phyloP scores from a whole-genome alignment of 23 red algal genomes.

The Chondrus crispus region DNA sequence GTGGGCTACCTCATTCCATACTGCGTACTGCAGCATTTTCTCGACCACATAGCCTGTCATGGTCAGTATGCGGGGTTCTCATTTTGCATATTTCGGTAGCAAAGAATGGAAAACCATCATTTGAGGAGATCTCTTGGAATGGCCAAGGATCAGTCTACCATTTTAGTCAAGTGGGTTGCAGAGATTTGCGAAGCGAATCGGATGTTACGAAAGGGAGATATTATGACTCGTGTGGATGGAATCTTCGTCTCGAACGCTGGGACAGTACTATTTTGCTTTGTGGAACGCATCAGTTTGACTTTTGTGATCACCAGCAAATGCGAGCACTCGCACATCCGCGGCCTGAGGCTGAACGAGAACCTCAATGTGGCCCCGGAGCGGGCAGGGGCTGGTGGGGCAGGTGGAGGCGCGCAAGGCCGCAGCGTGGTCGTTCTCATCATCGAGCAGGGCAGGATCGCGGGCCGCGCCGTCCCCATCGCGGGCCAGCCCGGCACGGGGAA shows the following conservation, averaged over 20 bases:
- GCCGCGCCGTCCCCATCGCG: slow-evolving; percentile 83
- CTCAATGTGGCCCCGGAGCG: slow-evolving; percentile 18
- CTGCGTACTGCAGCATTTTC: slow-evolving; percentile 88
- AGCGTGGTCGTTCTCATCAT: slow-evolving; percentile 83
- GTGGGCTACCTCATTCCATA: slow-evolving; percentile 90
- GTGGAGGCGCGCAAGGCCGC: slow-evolving; percentile 77
- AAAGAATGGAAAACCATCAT: slow-evolving; percentile 78
- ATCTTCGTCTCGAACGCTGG: slow-evolving; percentile 79
- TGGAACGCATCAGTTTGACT: slow-evolving; percentile 85
- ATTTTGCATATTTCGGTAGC: slow-evolving; percentile 70
- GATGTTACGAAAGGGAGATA: slow-evolving; percentile 78
- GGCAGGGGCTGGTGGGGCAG: slow-evolving; percentile 88
- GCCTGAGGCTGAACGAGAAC: slow-evolving; percentile 65
- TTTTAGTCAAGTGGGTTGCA: slow-evolving; percentile 80
- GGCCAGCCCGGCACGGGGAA: slow-evolving; percentile 93
- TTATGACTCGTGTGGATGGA: slow-evolving; percentile 82
- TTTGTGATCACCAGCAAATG: slow-evolving; percentile 79
- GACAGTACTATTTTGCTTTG: slow-evolving; percentile 77
- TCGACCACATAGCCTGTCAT: slow-evolving; percentile 73
- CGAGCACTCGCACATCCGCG: slow-evolving; percentile 92
- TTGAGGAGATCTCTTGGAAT: slow-evolving; percentile 70
- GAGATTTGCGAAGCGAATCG: slow-evolving; percentile 50
- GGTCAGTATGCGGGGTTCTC: slow-evolving; percentile 86
- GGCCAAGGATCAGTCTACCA: slow-evolving; percentile 24
- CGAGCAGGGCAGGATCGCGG: slow-evolving; percentile 67